A percentile compares a stretch with the other conserved stretches of the same genome.
Conservation (phyloP, 208 protist species). For the Angomonas ambiguus region DNA sequence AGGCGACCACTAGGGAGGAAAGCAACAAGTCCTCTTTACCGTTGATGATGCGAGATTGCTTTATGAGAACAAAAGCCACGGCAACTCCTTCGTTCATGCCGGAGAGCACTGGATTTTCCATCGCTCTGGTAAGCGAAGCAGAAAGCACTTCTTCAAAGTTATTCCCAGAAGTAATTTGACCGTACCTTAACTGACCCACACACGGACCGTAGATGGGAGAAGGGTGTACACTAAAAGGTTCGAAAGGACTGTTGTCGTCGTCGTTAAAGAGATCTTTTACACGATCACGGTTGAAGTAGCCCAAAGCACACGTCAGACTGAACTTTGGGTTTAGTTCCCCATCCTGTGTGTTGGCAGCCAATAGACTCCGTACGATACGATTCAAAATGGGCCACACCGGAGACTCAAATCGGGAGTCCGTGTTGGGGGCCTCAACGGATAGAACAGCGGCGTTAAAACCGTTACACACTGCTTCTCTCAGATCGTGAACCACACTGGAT, state of each 20-base stretch:
- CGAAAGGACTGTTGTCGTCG: constrained; percentile 31
- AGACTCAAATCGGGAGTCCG: constrained; percentile 43
- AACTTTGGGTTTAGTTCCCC: constrained; percentile 31
- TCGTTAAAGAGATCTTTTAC: constrained; percentile 52
- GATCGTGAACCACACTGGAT: constrained; percentile 46
- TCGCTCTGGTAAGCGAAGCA: constrained; percentile 32
- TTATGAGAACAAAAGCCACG: constrained; percentile 46
- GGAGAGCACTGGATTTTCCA: constrained; percentile 35
- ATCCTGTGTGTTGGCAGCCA: constrained; percentile 30
- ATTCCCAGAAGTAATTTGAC: constrained; percentile 28
- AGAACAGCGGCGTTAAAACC: constrained; percentile 68
- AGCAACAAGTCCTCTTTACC: constrained; percentile 65
- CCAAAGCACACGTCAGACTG: constrained; percentile 51
- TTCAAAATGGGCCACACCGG: constrained; percentile 66
- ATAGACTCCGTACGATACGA: constrained; percentile 50
- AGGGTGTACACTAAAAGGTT: constrained; percentile 48
- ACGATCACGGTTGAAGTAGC: constrained; percentile 66
- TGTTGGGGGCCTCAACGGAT: constrained; percentile 57
- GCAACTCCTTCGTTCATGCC: constrained; percentile 41
- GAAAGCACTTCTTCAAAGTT: constrained; percentile 56
- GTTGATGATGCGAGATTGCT: constrained; percentile 44
- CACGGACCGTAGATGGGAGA: constrained; percentile 78
- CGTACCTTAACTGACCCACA: constrained; percentile 53
- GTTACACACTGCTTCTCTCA: constrained; percentile 44
- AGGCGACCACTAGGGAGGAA: constrained; percentile 61